phyloP scores from a whole-genome alignment of 192 early-diverging fungal genomes.

The Coemansia sp. region DNA sequence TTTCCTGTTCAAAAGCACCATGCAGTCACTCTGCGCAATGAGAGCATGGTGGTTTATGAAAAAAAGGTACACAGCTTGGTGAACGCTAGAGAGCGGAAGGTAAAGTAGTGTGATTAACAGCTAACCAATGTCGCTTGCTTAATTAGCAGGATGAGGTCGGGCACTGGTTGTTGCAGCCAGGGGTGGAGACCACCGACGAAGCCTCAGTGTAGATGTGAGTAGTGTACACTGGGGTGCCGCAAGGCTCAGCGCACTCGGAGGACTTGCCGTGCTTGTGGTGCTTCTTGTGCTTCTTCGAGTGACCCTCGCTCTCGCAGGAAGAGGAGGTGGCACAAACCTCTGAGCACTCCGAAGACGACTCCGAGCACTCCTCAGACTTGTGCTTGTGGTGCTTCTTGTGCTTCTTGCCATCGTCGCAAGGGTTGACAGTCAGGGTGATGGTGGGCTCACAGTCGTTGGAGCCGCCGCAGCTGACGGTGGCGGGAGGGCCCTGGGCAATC shows the following conservation, averaged over 20 bases:
- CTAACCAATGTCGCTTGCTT: background rate
- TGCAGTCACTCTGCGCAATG: constrained; percentile 25
- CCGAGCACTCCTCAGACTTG: constrained; percentile 13
- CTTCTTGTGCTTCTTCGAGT: constrained; percentile 23
- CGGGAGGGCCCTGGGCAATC: constrained; percentile 22
- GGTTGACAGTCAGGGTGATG: constrained; percentile 47
- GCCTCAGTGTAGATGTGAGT: constrained; percentile 53
- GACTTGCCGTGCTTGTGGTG: constrained; percentile 21
- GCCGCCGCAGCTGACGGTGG: constrained; percentile 27
- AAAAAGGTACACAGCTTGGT: too few species aligned
- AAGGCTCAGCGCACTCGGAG: constrained; percentile 14
- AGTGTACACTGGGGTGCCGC: constrained; percentile 35
- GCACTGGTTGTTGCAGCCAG: constrained; percentile 33
- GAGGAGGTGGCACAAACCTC: constrained; percentile 11
- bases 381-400: constrained; percentile 30
- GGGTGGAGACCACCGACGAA: constrained; percentile 38
- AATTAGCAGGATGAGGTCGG: constrained; percentile 31
- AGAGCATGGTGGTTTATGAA: background rate
- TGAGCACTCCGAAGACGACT: constrained; percentile 17
- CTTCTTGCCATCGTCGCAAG: constrained; percentile 27
- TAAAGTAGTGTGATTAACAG: too few species aligned
- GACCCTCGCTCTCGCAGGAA: constrained; percentile 11
- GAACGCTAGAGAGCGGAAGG: too few species aligned
- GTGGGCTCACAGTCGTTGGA: constrained; percentile 39
- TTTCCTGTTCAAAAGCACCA: too few species aligned